These are phyloP conservation scores for Pseudomassariella vexata DNA, from an alignment of 2,329 filamentous ascomycete genomes.

Conservation along the genomic window DNA sequence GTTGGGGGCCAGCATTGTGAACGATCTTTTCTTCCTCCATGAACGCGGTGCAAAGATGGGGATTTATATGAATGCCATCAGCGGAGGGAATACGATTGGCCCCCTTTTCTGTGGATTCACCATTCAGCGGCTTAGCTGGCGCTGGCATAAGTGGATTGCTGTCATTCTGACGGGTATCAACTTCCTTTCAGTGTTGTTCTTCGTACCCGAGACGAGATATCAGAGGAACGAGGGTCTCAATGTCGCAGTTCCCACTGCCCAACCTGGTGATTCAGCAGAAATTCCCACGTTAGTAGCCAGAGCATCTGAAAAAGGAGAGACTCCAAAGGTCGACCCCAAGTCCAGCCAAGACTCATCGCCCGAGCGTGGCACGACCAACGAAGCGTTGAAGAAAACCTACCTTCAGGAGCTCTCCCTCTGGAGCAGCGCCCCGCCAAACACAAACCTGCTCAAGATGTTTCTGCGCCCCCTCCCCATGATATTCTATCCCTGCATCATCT, in stretches of 20 bases:
- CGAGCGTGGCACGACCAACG: not conserved
- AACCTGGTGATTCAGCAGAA: no score
- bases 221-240: not conserved
- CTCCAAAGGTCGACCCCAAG: not conserved
- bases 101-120: slow-evolving; percentile 25
- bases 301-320: not conserved
- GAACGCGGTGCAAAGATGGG: slow-evolving; percentile 25
- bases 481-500: slow-evolving; percentile 23
- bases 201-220: slow-evolving; percentile 24
- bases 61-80: slow-evolving; percentile 24
- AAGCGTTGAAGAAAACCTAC: slow-evolving; percentile 17
- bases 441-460: slow-evolving; percentile 19
- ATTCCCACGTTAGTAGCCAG: slow-evolving; percentile 2
- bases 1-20: slow-evolving; percentile 29
- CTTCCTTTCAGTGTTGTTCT: slow-evolving; percentile 21
- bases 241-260: no score
- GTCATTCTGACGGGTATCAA: slow-evolving; percentile 20
- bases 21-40: slow-evolving; percentile 27
- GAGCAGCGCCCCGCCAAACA: slow-evolving; percentile 16
- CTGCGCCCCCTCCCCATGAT: slow-evolving; percentile 24
- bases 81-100: slow-evolving; percentile 23
- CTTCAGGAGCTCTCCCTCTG: slow-evolving; percentile 19
- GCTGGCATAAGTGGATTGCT: slow-evolving; percentile 26
- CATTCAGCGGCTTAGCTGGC: slow-evolving; percentile 21
- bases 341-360: slow-evolving; percentile 1